Conservation (phyloP, 2,329 filamentous ascomycete species). For the Arachnomyces sp. region DNA sequence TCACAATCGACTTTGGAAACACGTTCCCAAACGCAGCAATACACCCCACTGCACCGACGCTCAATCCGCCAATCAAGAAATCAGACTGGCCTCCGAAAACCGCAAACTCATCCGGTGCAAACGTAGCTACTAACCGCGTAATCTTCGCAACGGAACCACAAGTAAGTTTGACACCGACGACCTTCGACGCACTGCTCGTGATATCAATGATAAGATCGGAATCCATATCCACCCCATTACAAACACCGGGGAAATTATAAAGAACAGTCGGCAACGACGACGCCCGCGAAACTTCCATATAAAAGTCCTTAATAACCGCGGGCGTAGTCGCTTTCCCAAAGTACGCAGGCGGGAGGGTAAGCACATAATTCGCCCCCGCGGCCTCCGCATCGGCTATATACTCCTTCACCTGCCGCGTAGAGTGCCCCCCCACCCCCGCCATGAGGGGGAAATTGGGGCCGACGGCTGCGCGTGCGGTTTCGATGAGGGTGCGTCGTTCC, state of each 20-base stretch:
- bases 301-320: slow-evolving; percentile 53
- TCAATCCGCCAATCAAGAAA: slow-evolving; percentile 53
- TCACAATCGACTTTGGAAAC: slow-evolving; percentile 48
- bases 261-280: slow-evolving; percentile 52
- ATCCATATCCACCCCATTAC: slow-evolving; percentile 60
- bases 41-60: slow-evolving; percentile 46
- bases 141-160: slow-evolving; percentile 56
- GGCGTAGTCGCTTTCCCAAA: slow-evolving; percentile 55
- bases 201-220: slow-evolving; percentile 46
- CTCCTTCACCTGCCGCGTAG: slow-evolving; percentile 55
- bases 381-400: slow-evolving; percentile 50
- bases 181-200: slow-evolving; percentile 45
- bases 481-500: slow-evolving; percentile 50
- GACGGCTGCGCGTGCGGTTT: slow-evolving; percentile 46
- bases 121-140: slow-evolving; percentile 45
- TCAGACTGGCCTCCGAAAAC: slow-evolving; percentile 66
- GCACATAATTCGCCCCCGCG: slow-evolving; percentile 53
- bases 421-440: slow-evolving; percentile 57
- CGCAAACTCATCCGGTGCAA: slow-evolving; percentile 52
- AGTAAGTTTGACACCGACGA: slow-evolving; percentile 59
- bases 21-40: slow-evolving; percentile 52
- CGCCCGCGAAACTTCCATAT: slow-evolving; percentile 46
- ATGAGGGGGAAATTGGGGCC: slow-evolving; percentile 50
- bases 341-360: slow-evolving; percentile 57
- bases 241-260: slow-evolving; percentile 63